Evolutionary conservation across 2,329 filamentous ascomycete genomes (phyloP).

Genomic region (Pyrenophora tritici-repentis): DNA sequence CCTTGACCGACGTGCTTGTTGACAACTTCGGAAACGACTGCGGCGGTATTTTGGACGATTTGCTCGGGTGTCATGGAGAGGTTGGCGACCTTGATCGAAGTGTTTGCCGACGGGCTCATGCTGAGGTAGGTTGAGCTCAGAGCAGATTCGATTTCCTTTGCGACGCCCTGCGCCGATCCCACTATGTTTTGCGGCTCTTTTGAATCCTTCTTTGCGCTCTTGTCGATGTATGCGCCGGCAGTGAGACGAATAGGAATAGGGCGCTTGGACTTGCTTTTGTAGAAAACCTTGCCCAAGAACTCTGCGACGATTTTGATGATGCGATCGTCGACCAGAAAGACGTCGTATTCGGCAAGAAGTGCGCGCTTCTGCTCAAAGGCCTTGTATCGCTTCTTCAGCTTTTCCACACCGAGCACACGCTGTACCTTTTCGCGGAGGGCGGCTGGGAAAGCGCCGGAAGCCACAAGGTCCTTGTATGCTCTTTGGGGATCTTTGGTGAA

Average conservation of each 20-base stretch:
- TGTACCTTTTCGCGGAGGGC: slow-evolving; percentile 55
- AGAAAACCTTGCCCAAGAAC: slow-evolving; percentile 89
- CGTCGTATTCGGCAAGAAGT: slow-evolving; percentile 82
- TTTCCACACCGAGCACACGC: slow-evolving; percentile 76
- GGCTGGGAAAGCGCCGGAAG: slow-evolving; percentile 64
- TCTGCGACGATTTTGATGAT: slow-evolving; percentile 74
- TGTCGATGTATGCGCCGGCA: slow-evolving; percentile 65
- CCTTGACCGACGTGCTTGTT: slow-evolving; percentile 82
- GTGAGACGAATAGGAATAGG: slow-evolving; percentile 82
- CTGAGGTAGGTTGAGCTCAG: slow-evolving; percentile 78
- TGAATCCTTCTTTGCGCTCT: slow-evolving; percentile 48
- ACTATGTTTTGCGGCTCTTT: slow-evolving; percentile 49
- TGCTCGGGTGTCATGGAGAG: slow-evolving; percentile 76
- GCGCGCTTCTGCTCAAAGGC: slow-evolving; percentile 81
- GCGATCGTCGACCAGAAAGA: slow-evolving; percentile 91
- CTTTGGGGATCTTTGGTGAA: slow-evolving; percentile 85
- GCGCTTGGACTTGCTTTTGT: slow-evolving; percentile 79
- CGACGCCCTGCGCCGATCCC: slow-evolving; percentile 68
- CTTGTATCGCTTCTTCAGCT: slow-evolving; percentile 88
- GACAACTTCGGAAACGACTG: slow-evolving; percentile 66
- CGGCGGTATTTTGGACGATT: slow-evolving; percentile 78
- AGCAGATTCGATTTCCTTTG: slow-evolving; percentile 79
- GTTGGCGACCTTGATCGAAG: slow-evolving; percentile 77
- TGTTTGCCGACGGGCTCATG: slow-evolving; percentile 77
- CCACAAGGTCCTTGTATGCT: slow-evolving; percentile 86